Percentiles rank a stretch among this genome's conserved stretches.
phyloP scores from a whole-genome alignment of 192 early-diverging fungal genomes.

The Coemansia sp. region DNA sequence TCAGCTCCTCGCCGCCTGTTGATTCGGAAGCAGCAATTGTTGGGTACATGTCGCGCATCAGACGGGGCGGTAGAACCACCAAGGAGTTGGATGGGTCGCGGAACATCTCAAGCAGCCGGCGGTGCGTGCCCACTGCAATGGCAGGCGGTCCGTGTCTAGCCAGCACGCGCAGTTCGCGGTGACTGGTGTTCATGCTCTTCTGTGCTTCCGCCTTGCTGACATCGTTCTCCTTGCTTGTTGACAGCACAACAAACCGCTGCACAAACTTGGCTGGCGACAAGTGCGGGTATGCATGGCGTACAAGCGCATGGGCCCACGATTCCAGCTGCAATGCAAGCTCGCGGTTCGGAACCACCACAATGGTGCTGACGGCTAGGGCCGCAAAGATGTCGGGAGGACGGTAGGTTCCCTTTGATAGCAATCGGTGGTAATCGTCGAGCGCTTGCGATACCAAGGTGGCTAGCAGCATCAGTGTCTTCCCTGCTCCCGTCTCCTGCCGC shows the following conservation, averaged over 20 bases:
- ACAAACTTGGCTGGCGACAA: conserved; percentile 7
- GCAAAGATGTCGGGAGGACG: neutral
- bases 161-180: conserved; percentile 9
- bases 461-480: conserved; percentile 28
- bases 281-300: conserved; percentile 17
- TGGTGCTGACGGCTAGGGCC: conserved; percentile 9
- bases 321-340: conserved; percentile 49
- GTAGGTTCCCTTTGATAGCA: neutral
- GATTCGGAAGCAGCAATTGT: too few species aligned
- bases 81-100: neutral
- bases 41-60: neutral
- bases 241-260: conserved; percentile 27
- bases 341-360: conserved; percentile 42
- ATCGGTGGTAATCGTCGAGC: conserved; percentile 7
- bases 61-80: neutral
- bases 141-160: conserved; percentile 33
- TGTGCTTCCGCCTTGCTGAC: conserved; percentile 21
- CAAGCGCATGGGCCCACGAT: conserved; percentile 13
- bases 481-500: conserved; percentile 33
- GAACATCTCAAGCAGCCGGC: conserved; percentile 18
- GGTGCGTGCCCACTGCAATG: conserved; percentile 29
- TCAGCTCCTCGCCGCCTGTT: too few species aligned
- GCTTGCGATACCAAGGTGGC: conserved; percentile 17
- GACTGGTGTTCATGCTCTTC: conserved; percentile 11
- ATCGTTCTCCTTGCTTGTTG: conserved; percentile 25